These are phyloP conservation scores for Zymoseptoria brevis DNA, from an alignment of 2,329 filamentous ascomycete species.

Conservation along the genomic window DNA sequence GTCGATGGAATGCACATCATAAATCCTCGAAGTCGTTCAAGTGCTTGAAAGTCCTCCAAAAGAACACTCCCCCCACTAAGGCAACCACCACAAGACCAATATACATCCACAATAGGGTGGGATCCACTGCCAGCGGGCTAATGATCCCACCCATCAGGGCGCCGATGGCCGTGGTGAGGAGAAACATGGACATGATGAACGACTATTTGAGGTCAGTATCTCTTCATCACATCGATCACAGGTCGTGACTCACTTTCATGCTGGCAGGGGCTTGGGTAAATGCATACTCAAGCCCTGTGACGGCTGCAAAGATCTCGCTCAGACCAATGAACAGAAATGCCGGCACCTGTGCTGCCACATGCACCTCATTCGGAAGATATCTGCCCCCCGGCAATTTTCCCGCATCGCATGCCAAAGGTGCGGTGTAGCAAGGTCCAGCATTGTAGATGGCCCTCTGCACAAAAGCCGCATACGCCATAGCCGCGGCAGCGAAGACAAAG, in stretches of 20 bases:
- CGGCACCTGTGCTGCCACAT: constrained; percentile 30
- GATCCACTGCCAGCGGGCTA: constrained; percentile 53
- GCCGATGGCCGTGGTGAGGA: constrained; percentile 44
- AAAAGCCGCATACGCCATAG: constrained; percentile 47
- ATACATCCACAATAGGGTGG: constrained; percentile 54
- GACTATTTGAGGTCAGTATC: constrained; percentile 2
- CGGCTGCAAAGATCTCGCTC: constrained; percentile 38
- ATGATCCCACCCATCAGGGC: constrained; percentile 54
- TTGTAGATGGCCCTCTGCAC: constrained; percentile 51
- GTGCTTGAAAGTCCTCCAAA: constrained; percentile 37
- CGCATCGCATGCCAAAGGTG: constrained; percentile 31
- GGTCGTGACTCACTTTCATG: constrained; percentile 29
- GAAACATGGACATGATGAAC: constrained; percentile 19
- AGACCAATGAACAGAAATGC: constrained; percentile 37
- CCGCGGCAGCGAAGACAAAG: constrained; percentile 44
- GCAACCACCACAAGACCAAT: constrained; percentile 10
- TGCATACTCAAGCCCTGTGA: constrained; percentile 40
- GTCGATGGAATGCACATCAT: neutral
- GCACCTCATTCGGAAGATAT: constrained; percentile 33
- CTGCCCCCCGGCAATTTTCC: constrained; percentile 23
- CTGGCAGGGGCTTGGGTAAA: constrained; percentile 38
- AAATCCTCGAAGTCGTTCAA: constrained; percentile 4
- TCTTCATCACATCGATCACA: neutral
- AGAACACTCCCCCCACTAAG: constrained; percentile 11
- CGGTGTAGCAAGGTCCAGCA: constrained; percentile 37